Evolutionary conservation across 495 filamentous ascomycete genomes (phyloP), one percentile per base, ranked within the genome.

Genomic region (Neurospora sp.): DNA sequence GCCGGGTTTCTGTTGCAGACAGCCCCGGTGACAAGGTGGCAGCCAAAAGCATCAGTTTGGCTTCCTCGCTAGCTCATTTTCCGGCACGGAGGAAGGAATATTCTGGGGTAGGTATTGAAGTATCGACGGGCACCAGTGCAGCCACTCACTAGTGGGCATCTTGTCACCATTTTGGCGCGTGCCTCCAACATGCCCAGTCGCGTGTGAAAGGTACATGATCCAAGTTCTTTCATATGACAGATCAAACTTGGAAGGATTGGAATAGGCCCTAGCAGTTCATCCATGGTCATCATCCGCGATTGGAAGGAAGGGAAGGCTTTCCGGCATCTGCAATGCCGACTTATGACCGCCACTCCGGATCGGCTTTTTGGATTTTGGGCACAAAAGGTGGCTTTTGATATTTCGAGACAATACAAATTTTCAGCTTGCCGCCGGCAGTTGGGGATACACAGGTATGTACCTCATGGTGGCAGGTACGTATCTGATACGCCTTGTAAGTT

Each of bases 321-420:
- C 53, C 53, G 53, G 53, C 6, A 35, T 35, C 27, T 65, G 12
- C 53, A 65, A 65, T 65, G 53, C 53, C 53, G 53, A 35, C 53
- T 65, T 18, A 73, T 70, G 68, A 27, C 69, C 40, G 72, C 72
- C 68, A 73, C 72, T 65, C 53, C 12, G 53, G 53, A 35, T 61
- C 70, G 40, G 71, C 68, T 42, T 65, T 70, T 73, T 39, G 27
- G n/a, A 37, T 37, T 71, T 42, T 38, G 40, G 4, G 68, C 72
- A 14, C 14, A 18, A 39, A 65, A 12, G 18, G 12, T 65, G 53
- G 53, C 27, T 65, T 65, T 35, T 65, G 14, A 31, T 37, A 7
- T 65, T 65, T 65, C 53, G 27, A 35, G 27, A 65, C 14, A 16
- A 65, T 65, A 65, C 53, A 35, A 61, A 65, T 27, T 65, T 65